Evolutionary conservation across 1,284 basidiomycete genomes (phyloP).

Genomic region (Tausonia pullulans): DNA sequence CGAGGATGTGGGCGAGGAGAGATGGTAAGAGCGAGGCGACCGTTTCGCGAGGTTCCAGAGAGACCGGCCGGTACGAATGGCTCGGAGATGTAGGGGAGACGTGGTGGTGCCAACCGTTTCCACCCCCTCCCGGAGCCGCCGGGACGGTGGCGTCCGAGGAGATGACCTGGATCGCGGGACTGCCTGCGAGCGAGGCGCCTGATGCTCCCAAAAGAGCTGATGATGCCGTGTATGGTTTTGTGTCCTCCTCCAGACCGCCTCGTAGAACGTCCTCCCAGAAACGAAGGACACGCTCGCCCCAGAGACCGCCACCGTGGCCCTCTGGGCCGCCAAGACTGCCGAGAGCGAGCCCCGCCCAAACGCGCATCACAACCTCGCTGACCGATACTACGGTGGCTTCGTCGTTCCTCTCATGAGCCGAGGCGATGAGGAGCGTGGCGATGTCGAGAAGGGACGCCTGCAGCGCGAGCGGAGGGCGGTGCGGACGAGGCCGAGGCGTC

Average conservation of each 20-base stretch:
- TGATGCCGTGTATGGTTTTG: not conserved
- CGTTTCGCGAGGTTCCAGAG: constrained; percentile 9
- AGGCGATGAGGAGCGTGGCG: constrained; percentile 32
- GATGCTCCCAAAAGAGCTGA: not conserved
- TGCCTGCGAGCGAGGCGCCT: not conserved
- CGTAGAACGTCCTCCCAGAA: constrained; percentile 1
- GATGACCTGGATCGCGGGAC: not conserved
- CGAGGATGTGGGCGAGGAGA: constrained; percentile 22
- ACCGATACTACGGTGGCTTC: constrained; percentile 27
- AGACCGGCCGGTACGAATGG: constrained; percentile 17
- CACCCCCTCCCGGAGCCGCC: not conserved
- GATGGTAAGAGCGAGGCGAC: constrained; percentile 18
- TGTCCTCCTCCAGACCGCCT: not conserved
- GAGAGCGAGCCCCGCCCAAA: constrained; percentile 38
- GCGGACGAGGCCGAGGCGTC: constrained; percentile 22
- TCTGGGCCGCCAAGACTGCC: constrained; percentile 24
- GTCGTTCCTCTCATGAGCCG: constrained; percentile 30
- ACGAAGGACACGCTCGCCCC: constrained; percentile 17
- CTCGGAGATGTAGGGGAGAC: constrained; percentile 10
- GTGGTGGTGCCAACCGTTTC: constrained; percentile 17
- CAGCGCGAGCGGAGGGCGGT: constrained; percentile 27
- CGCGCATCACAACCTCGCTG: constrained; percentile 35
- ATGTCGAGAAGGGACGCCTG: constrained; percentile 33
- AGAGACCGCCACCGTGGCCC: constrained; percentile 19
- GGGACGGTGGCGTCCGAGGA: not conserved